A percentile compares a stretch with the other conserved stretches of the same genome.
phyloP scores from a whole-genome alignment of 2,329 filamentous ascomycete genomes.

The Pseudogymnoascus destructans region DNA sequence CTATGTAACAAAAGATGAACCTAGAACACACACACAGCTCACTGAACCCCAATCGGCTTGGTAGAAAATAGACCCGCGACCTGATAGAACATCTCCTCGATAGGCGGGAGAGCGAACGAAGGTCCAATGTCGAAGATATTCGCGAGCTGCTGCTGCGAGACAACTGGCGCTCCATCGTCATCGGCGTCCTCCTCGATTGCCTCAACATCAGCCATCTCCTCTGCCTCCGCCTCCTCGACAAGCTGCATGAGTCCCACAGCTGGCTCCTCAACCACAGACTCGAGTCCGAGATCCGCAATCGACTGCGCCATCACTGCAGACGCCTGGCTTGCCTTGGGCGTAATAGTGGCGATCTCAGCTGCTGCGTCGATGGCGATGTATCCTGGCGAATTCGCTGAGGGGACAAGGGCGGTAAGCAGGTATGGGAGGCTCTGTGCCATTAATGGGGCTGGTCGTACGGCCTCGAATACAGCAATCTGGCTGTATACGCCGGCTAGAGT shows the following conservation, averaged over 20 bases:
- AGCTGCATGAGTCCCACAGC: constrained; percentile 26
- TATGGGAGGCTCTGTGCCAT: constrained; percentile 43
- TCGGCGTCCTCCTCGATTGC: constrained; percentile 32
- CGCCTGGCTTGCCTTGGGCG: constrained; percentile 44
- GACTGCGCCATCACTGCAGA: constrained; percentile 41
- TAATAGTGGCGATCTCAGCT: constrained; percentile 54
- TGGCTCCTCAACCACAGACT: constrained; percentile 18
- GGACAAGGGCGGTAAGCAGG: constrained; percentile 52
- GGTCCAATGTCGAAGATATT: constrained; percentile 58
- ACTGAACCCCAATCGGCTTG: constrained; percentile 30
- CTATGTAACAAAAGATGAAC: constrained; percentile 6
- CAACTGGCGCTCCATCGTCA: constrained; percentile 43
- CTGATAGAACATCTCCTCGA: constrained; percentile 64
- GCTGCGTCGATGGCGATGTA: constrained; percentile 66
- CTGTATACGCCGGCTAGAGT: constrained; percentile 34
- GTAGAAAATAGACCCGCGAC: constrained; percentile 52
- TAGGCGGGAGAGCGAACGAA: constrained; percentile 54
- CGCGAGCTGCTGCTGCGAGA: constrained; percentile 54
- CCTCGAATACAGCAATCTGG: constrained; percentile 52
- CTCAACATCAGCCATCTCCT: constrained; percentile 27
- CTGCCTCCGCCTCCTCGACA: constrained; percentile 17
- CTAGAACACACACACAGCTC: background rate
- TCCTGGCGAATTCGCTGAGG: constrained; percentile 50
- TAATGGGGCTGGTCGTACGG: constrained; percentile 44
- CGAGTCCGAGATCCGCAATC: constrained; percentile 40